Evolutionary conservation across 202 grass and related monocot species (phyloP).

Genomic region (Setaria viridis): DNA sequence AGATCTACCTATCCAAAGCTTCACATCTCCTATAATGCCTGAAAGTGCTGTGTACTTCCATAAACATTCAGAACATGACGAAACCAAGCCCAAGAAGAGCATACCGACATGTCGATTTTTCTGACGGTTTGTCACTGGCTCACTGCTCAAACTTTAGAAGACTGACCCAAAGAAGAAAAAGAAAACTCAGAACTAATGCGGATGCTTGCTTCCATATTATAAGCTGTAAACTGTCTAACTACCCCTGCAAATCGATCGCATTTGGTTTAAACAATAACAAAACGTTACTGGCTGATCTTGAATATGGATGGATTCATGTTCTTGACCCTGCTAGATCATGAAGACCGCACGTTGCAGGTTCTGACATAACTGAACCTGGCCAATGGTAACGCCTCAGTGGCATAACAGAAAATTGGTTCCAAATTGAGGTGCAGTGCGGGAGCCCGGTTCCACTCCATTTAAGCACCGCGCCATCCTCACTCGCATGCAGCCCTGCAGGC

Average conservation of each 20-base stretch:
- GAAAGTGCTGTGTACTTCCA: not conserved
- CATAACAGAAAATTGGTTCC: not conserved
- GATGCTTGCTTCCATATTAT: not conserved
- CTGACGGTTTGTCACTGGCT: not conserved
- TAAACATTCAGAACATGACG: not conserved
- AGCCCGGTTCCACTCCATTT: constrained; percentile 41
- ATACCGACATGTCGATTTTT: not conserved
- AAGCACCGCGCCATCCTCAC: constrained; percentile 22
- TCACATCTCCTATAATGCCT: not conserved
- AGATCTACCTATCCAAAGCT: constrained; percentile 20
- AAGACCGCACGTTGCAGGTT: constrained; percentile 40
- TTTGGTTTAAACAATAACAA: not conserved
- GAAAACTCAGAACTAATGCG: not conserved
- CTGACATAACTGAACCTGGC: constrained; percentile 35
- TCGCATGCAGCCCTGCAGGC: not conserved
- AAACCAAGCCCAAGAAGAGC: not conserved
- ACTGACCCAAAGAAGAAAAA: not conserved
- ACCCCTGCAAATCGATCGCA: not conserved
- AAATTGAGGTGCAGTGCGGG: constrained; percentile 17
- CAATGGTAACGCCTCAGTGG: constrained; percentile 30
- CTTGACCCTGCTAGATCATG: constrained; percentile 40
- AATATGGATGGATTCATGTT: constrained; percentile 60
- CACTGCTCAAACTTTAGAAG: not conserved
- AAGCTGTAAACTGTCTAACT: not conserved
- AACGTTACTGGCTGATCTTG: not conserved